Evolutionary conservation across 805 yeast genomes (phyloP).

Genomic region (Kodamaea fukazawae): DNA sequence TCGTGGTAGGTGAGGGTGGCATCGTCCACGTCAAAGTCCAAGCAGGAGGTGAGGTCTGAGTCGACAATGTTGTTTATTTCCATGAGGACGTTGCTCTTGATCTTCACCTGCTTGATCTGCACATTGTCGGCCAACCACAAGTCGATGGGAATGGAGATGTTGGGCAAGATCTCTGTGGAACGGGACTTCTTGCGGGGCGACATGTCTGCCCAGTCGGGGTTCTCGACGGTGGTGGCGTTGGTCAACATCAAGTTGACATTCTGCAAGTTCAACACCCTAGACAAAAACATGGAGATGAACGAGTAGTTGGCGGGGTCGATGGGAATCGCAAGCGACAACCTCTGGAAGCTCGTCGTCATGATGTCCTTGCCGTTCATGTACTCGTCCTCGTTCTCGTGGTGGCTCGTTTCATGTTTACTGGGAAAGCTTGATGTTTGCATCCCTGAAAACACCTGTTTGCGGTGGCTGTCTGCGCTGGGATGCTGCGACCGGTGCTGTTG

Average conservation of each 20-base stretch:
- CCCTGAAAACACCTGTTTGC: too few species aligned
- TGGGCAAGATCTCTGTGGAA: constrained; percentile 30
- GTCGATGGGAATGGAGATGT: constrained; percentile 33
- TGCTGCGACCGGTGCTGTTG: too few species aligned
- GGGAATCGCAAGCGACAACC: constrained; percentile 26
- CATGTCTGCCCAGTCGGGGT: not conserved
- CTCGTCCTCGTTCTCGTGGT: too few species aligned
- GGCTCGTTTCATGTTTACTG: too few species aligned
- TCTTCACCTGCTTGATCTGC: constrained; percentile 26
- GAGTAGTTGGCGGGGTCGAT: constrained; percentile 26
- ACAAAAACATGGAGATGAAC: constrained; percentile 24
- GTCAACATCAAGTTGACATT: constrained; percentile 1
- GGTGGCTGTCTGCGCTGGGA: too few species aligned
- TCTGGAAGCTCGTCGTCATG: constrained; percentile 12
- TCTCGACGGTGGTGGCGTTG: not conserved
- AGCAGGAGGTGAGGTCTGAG: constrained; percentile 13
- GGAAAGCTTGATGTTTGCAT: too few species aligned
- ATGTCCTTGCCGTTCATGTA: not conserved
- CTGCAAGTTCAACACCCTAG: constrained; percentile 22
- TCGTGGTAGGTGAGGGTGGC: constrained; percentile 28
- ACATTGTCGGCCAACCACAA: constrained; percentile 36
- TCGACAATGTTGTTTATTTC: constrained; percentile 34
- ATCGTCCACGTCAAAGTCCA: constrained; percentile 19
- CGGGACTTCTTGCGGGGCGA: not conserved
- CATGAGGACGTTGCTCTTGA: constrained; percentile 30